These are phyloP conservation scores for Tilletia caries DNA, from an alignment of 1,284 basidiomycete species.

Conservation along the genomic window DNA sequence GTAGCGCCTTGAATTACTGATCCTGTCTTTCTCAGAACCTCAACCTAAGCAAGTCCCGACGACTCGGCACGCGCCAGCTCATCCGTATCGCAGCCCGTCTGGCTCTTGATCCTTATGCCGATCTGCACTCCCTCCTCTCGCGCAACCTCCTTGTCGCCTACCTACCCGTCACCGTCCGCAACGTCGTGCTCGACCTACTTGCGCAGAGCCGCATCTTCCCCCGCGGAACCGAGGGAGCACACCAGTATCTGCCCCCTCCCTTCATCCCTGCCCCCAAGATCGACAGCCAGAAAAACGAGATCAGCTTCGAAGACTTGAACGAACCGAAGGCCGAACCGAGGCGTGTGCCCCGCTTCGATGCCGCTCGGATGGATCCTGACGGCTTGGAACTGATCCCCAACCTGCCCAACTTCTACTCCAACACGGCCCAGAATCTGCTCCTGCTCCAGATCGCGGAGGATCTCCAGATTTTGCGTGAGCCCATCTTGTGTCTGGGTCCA, in stretches of 20 bases:
- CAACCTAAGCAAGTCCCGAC: slow-evolving; percentile 47
- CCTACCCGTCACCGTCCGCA: slow-evolving; percentile 50
- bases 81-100: slow-evolving; percentile 51
- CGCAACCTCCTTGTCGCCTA: slow-evolving; percentile 53
- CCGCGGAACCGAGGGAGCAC: slow-evolving; percentile 44
- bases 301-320: slow-evolving; percentile 29
- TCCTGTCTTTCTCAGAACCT: slow-evolving; percentile 20
- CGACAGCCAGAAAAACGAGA: slow-evolving; percentile 15
- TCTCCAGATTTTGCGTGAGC: slow-evolving; percentile 49
- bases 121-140: slow-evolving; percentile 46
- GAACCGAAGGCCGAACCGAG: slow-evolving; percentile 16
- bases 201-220: slow-evolving; percentile 39
- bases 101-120: slow-evolving; percentile 41
- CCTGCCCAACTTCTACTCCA: slow-evolving; percentile 51
- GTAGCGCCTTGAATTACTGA: background rate
- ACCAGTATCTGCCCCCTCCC: slow-evolving; percentile 36
- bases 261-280: slow-evolving; percentile 34
- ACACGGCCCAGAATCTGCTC: slow-evolving; percentile 50
- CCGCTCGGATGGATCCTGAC: slow-evolving; percentile 39
- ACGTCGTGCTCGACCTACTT: slow-evolving; percentile 42
- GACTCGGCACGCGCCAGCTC: slow-evolving; percentile 53
- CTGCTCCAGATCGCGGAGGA: slow-evolving; percentile 53
- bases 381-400: slow-evolving; percentile 50
- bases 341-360: slow-evolving; percentile 44
- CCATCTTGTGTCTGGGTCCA: slow-evolving; percentile 53